Conservation (phyloP, 495 filamentous ascomycete genomes). For the Tuber aestivum region DNA sequence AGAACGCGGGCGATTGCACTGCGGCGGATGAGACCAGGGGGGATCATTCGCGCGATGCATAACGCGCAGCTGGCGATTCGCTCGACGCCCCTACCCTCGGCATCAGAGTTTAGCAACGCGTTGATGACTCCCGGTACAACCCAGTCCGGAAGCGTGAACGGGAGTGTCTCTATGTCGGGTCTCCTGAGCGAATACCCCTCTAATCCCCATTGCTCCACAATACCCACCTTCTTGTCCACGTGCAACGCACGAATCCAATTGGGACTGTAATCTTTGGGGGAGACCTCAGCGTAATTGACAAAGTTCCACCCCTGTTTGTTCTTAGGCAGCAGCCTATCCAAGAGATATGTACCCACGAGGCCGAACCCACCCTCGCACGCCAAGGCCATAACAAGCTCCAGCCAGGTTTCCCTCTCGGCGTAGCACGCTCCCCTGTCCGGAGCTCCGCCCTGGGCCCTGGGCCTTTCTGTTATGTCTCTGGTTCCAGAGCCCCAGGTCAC, state of each 20-base stretch:
- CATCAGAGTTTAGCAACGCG: slow-evolving; percentile 28
- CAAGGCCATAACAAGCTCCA: slow-evolving; percentile 28
- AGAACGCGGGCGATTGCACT: slow-evolving; percentile 24
- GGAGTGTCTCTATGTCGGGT: slow-evolving; percentile 21
- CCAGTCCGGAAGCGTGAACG: slow-evolving; percentile 24
- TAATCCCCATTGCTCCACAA: slow-evolving; percentile 18
- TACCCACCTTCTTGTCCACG: slow-evolving; percentile 7
- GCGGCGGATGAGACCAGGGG: slow-evolving; percentile 8
- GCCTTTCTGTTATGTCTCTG: slow-evolving; percentile 9
- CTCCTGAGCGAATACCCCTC: slow-evolving; percentile 25
- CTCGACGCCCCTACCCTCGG: slow-evolving; percentile 32
- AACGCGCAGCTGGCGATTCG: slow-evolving; percentile 19
- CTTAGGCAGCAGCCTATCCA: slow-evolving; percentile 3
- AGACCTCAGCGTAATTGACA: slow-evolving; percentile 13
- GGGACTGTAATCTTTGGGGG: slow-evolving; percentile 22
- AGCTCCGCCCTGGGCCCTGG: background rate
- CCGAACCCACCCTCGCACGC: slow-evolving; percentile 29
- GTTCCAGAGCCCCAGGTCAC: slow-evolving; percentile 28
- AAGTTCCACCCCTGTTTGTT: slow-evolving; percentile 22
- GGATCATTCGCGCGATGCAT: slow-evolving; percentile 11
- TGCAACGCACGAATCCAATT: background rate
- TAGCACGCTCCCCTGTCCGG: slow-evolving; percentile 1
- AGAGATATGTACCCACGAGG: slow-evolving; percentile 12
- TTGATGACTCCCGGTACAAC: slow-evolving; percentile 26
- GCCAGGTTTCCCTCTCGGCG: slow-evolving; percentile 28